phyloP scores from a whole-genome alignment of 2,329 filamentous ascomycete species.

The Chaetomium strumarium region DNA sequence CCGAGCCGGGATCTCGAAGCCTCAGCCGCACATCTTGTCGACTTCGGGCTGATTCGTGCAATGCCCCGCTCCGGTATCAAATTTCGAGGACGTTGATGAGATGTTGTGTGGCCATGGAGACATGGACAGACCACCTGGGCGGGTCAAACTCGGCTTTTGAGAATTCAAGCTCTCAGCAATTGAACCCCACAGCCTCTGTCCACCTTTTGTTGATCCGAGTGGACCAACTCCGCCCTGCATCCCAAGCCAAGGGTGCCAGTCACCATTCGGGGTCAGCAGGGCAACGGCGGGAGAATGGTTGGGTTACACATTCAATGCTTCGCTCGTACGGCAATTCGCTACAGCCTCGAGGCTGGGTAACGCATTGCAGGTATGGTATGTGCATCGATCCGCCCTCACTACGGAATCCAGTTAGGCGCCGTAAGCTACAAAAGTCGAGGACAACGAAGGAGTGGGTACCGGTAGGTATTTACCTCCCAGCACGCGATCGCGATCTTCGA shows the following conservation, averaged over 20 bases:
- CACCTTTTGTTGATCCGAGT: background rate
- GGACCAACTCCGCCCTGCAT: background rate
- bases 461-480: background rate
- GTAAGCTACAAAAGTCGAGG: background rate
- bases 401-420: too few relatives aligned
- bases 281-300: background rate
- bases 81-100: background rate
- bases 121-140: background rate
- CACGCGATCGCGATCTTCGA: background rate
- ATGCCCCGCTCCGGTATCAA: background rate
- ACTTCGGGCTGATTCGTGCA: background rate
- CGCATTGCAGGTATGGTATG: background rate
- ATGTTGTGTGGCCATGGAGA: background rate
- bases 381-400: too few relatives aligned
- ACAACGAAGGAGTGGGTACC: background rate
- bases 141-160: conserved; percentile 6
- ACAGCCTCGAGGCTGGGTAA: background rate
- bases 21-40: conserved; percentile 6
- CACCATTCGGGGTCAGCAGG: background rate
- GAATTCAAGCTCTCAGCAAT: background rate
- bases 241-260: background rate
- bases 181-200: background rate
- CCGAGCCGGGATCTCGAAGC: background rate
- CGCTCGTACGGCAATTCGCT: background rate
- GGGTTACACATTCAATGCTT: conserved; percentile 8